Conservation (phyloP, 768 basidiomycete species). For the Naematelia aurantialba region DNA sequence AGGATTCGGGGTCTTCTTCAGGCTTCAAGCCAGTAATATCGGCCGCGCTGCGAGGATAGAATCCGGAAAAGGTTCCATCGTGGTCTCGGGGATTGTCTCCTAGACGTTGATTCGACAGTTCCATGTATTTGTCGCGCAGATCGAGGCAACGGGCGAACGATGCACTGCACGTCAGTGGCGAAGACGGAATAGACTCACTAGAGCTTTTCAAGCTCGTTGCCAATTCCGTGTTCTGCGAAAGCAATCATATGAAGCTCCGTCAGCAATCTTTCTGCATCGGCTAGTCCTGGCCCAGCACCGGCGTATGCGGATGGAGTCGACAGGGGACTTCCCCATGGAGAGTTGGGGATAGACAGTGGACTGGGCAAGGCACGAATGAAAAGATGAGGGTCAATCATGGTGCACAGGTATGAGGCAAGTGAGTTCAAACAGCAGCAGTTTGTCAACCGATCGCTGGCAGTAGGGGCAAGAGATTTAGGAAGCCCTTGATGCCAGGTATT, state of each 20-base stretch:
- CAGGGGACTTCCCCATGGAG: not conserved
- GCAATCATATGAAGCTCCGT: constrained; percentile 42
- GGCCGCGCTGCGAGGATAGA: constrained; percentile 58
- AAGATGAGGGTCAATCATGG: constrained; percentile 17
- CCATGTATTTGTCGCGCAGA: constrained; percentile 92
- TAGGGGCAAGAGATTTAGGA: not conserved
- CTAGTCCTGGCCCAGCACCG: not conserved
- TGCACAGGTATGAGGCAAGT: not conserved
- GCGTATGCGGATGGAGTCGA: constrained; percentile 12
- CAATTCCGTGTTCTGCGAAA: constrained; percentile 50
- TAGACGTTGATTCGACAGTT: constrained; percentile 77
- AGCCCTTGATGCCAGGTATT: too few relatives aligned
- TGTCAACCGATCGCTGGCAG: not conserved
- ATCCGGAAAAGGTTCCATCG: constrained; percentile 70
- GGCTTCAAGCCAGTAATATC: constrained; percentile 68
- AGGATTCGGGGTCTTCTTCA: constrained; percentile 55
- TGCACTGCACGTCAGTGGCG: constrained; percentile 29
- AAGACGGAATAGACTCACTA: constrained; percentile 41
- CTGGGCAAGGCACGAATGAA: constrained; percentile 9
- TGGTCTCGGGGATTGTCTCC: constrained; percentile 93
- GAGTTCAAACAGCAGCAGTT: not conserved
- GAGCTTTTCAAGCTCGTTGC: constrained; percentile 48
- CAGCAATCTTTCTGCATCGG: constrained; percentile 29
- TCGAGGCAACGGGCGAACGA: constrained; percentile 79
- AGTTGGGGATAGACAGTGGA: constrained; percentile 2